Evolutionary conservation across 768 basidiomycete species (phyloP).

Genomic region (Exidia glandulosa): DNA sequence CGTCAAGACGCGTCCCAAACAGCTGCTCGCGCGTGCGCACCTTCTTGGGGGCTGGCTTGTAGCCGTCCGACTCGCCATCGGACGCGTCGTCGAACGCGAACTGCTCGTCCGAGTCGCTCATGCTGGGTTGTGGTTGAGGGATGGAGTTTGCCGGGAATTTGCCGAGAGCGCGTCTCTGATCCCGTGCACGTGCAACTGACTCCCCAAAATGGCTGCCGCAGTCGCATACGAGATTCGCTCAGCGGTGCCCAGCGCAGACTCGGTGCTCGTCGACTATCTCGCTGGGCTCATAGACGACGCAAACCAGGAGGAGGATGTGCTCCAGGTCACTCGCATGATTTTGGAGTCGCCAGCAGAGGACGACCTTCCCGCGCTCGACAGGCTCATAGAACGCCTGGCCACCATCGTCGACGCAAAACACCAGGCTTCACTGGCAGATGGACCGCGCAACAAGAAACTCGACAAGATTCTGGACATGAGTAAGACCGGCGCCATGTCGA

Average conservation of each 20-base stretch:
- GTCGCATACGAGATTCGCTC: neutral
- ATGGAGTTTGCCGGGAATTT: neutral
- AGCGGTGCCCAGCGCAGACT: neutral
- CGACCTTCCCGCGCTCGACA: constrained; percentile 33
- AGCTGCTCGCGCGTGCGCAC: constrained; percentile 1
- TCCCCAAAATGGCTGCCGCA: neutral
- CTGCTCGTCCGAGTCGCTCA: constrained; percentile 57
- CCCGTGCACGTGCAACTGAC: neutral
- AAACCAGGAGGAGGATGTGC: constrained; percentile 76
- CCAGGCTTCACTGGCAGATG: constrained; percentile 37
- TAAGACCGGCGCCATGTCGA: constrained; percentile 64
- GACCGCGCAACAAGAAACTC: constrained; percentile 46
- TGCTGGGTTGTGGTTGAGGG: neutral
- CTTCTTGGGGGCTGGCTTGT: constrained; percentile 37
- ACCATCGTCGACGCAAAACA: constrained; percentile 58
- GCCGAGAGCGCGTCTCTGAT: neutral
- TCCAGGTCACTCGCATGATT: constrained; percentile 63
- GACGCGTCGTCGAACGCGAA: constrained; percentile 44
- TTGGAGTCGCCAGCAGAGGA: constrained; percentile 57
- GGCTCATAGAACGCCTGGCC: constrained; percentile 53
- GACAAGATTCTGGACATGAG: constrained; percentile 87
- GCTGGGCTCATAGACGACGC: constrained; percentile 65
- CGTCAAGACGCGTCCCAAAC: neutral
- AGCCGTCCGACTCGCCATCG: constrained; percentile 52
- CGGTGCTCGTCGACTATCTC: neutral